Conservation (phyloP, 108 stramenopile genomes). For the Cyclotella kingstonii region DNA sequence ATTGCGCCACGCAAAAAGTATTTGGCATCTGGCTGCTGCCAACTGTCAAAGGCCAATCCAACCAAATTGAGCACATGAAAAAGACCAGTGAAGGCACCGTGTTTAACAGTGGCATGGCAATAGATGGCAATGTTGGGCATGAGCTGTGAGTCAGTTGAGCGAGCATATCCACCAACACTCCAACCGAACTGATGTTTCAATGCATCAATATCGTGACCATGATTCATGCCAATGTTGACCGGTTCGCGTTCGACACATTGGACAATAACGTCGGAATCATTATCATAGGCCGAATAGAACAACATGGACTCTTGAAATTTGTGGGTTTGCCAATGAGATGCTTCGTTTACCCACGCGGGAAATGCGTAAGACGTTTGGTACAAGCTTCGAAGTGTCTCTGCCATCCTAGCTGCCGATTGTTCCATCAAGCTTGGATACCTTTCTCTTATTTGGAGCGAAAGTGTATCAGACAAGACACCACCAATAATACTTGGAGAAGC, state of each 20-base stretch:
- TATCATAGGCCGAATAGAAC: not conserved
- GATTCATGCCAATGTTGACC: constrained; percentile 6
- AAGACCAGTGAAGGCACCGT: not conserved
- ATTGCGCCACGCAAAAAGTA: not conserved
- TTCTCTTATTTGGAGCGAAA: not conserved
- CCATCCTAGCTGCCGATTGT: not conserved
- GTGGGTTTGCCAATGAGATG: not conserved
- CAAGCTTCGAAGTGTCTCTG: too few species aligned
- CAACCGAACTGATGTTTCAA: constrained; percentile 10
- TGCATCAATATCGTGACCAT: not conserved
- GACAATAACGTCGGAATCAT: not conserved
- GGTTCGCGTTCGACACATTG: constrained; percentile 1
- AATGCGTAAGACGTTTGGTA: not conserved
- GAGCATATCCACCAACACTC: constrained; percentile 1
- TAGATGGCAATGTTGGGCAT: constrained; percentile 6
- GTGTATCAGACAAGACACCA: not conserved
- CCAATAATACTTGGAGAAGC: too few species aligned
- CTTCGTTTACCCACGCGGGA: not conserved
- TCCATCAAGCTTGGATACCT: not conserved
- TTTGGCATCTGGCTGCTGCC: constrained; percentile 1
- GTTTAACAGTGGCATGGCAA: constrained; percentile 3
- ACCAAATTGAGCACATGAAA: constrained; percentile 7
- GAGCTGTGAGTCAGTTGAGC: not conserved
- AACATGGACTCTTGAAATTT: not conserved
- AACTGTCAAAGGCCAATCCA: not conserved